These are phyloP conservation scores for Dothiorella sarmentorum DNA, from an alignment of 2,329 filamentous ascomycete genomes.

Conservation along the genomic window DNA sequence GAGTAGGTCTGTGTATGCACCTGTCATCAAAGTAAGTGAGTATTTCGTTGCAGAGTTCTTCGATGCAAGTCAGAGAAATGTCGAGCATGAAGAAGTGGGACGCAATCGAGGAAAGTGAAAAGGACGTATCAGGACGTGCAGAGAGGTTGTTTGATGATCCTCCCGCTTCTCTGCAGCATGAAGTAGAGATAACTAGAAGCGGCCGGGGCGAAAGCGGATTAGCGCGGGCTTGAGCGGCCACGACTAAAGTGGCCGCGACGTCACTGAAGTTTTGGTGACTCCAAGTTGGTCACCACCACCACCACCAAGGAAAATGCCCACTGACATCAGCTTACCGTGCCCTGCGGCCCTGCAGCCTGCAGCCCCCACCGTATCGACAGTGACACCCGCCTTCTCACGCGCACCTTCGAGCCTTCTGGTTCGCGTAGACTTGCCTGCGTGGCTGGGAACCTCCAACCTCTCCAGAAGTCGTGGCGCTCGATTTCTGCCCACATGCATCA, in stretches of 20 bases:
- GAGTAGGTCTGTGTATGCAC: no score
- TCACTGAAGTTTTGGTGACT: no score
- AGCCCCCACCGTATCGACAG: background rate
- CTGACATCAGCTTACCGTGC: conserved; percentile 14
- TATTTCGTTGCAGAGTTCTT: no score
- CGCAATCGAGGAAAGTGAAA: background rate
- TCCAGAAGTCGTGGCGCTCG: background rate
- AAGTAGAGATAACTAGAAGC: background rate
- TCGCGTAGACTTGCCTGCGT: conserved; percentile 3
- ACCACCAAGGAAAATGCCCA: background rate
- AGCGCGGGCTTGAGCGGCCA: background rate
- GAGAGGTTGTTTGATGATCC: background rate
- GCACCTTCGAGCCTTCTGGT: background rate
- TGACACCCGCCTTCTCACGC: background rate
- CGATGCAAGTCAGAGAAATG: no score
- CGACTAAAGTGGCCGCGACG: background rate
- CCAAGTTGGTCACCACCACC: background rate
- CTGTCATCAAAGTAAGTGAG: no score
- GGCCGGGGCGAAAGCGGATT: background rate
- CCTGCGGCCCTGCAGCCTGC: background rate
- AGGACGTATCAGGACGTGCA: background rate
- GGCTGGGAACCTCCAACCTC: conserved; percentile 1
- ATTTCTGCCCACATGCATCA: background rate
- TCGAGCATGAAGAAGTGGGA: background rate
- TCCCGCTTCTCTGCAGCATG: conserved; percentile 4